These are phyloP conservation scores for Globisporangium emineosum DNA, from an alignment of 352 stramenopile genomes.

Conservation along the genomic window DNA sequence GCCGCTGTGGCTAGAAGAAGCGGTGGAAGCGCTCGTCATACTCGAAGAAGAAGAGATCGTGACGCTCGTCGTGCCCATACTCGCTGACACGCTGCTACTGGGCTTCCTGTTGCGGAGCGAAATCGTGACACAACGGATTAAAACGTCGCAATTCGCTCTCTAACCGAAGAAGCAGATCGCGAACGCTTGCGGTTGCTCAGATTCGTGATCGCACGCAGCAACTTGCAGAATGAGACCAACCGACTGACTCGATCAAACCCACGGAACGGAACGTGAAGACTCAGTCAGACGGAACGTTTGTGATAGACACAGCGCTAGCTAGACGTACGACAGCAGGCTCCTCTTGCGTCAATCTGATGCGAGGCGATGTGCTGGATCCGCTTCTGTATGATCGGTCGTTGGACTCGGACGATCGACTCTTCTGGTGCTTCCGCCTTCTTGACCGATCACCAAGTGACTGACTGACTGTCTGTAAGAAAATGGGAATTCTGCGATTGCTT, in stretches of 20 bases:
- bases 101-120: constrained; percentile 16
- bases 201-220: not conserved
- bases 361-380: not conserved
- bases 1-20: constrained; percentile 1
- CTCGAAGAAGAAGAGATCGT: constrained; percentile 10
- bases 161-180: not conserved
- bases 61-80: constrained; percentile 13
- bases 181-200: not conserved
- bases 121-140: constrained; percentile 17
- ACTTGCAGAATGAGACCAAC: constrained; percentile 2
- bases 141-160: not conserved
- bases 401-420: constrained; percentile 1
- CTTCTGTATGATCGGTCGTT: not conserved
- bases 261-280: not conserved
- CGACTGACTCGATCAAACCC: not conserved
- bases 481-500: not conserved
- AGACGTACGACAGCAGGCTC: not conserved
- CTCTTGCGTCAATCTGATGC: not conserved
- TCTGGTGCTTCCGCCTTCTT: constrained; percentile 4
- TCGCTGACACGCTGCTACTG: constrained; percentile 6
- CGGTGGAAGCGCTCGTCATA: not conserved
- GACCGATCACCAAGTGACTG: not conserved
- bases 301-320: not conserved
- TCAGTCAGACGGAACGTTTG: not conserved
- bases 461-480: constrained; percentile 6